Conservation (phyloP, 2,329 filamentous ascomycete species). For the Trichoderma sp. region DNA sequence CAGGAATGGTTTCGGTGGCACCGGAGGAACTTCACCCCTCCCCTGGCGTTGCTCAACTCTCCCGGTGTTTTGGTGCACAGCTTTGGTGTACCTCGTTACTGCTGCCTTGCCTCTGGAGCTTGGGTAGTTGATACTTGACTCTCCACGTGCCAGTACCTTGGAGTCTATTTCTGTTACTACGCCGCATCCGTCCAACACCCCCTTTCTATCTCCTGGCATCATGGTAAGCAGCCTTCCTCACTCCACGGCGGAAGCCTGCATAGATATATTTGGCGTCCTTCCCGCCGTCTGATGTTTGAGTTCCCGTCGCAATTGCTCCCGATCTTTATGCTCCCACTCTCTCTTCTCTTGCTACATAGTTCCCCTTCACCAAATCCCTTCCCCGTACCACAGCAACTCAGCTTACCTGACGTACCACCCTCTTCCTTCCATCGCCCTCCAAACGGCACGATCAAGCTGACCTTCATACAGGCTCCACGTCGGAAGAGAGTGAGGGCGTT, state of each 20-base stretch:
- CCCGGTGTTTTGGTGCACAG: conserved; percentile 36
- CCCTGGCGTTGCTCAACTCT: conserved; percentile 38
- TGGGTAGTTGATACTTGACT: conserved; percentile 39
- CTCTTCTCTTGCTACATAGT: background rate
- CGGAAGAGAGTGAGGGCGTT: conserved; percentile 38
- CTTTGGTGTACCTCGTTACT: conserved; percentile 36
- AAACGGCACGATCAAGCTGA: conserved; percentile 45
- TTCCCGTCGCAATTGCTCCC: conserved; percentile 27
- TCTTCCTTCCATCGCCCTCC: background rate
- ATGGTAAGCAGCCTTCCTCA: conserved; percentile 53
- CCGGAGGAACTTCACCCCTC: conserved; percentile 40
- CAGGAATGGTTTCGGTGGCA: conserved; percentile 43
- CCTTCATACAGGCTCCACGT: conserved; percentile 39
- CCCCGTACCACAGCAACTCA: conserved; percentile 2
- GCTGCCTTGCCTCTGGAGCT: conserved; percentile 40
- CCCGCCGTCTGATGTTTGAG: conserved; percentile 35
- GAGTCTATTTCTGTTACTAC: conserved; percentile 38
- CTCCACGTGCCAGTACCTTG: conserved; percentile 45
- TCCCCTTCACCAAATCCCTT: background rate
- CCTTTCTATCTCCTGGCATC: conserved; percentile 46
- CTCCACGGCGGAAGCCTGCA: conserved; percentile 48
- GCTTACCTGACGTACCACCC: background rate
- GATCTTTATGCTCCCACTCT: background rate
- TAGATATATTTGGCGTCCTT: conserved; percentile 47
- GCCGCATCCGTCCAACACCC: conserved; percentile 43